Base-by-base conservation (phyloP, 2,329 filamentous ascomycete genomes). In the Neobulgaria alba region DNA sequence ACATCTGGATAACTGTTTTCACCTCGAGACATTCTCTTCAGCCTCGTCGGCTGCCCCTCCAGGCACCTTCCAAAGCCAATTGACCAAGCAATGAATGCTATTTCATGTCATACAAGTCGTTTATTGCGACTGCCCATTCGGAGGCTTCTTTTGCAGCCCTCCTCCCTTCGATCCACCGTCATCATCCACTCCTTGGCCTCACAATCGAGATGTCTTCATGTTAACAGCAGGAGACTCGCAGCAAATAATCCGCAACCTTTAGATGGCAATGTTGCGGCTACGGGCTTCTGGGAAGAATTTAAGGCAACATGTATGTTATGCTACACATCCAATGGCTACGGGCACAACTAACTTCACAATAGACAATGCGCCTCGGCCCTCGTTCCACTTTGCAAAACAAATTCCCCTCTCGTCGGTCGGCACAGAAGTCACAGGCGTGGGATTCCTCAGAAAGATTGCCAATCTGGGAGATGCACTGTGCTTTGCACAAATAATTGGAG, bases 371-470 rank as follows among this genome's bases (percentile, higher is more conserved):
- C 39, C 47, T 12, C 8, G 8, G 30, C 20, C 44, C 9, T 43
- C 19, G 10, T 41, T 55, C 33, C 21, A 39, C 36, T 38, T 51
- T 32, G 18, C 34, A 10, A 34, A 38, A 26, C 38, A 32, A 23
- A 41, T 50, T 14, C 36, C 26, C 29, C 16, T 16, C 2, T 15
- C 33, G 7, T 29, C 38, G 7, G 33, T 57, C 4, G 62, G 63
- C 29, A 33, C 66, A 5, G 55, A 63, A 15, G 68, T 83, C 21
- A 67, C 68, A 0, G 60, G 85, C 1, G 71, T 79, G 59, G 89
- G 89, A 15, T 92, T 89, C 52, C 62, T 95, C 1, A 77, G 78
- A 18, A 77, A 76, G 45, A 72, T 78, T 20, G 73, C 77, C 46
- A 77, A 85, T 52, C 67, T 88, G 16, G 78, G 77, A 19, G 79